A percentile compares a stretch with the other conserved stretches of the same genome.
Evolutionary conservation across 768 basidiomycete genomes (phyloP).

Genomic region (Hericium rajendrae): DNA sequence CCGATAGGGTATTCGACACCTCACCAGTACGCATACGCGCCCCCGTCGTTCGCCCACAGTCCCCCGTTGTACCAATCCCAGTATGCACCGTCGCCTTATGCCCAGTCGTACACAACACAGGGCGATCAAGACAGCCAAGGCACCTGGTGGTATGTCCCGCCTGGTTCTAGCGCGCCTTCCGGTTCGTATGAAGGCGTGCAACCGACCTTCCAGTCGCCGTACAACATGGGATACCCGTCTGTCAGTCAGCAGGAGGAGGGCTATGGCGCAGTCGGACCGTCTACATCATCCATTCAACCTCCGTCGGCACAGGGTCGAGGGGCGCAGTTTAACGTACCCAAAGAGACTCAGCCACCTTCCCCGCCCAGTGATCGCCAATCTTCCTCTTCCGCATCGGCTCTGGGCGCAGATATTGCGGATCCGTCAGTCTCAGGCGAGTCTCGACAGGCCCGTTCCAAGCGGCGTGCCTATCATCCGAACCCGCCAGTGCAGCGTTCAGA

Average conservation of each 20-base stretch:
- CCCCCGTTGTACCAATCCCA: constrained; percentile 31
- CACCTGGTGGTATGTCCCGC: constrained; percentile 44
- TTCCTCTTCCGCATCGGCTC: background rate
- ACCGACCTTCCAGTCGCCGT: constrained; percentile 25
- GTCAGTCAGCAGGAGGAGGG: background rate
- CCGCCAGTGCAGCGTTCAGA: constrained; percentile 70
- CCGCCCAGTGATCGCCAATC: background rate
- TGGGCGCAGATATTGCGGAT: constrained; percentile 3
- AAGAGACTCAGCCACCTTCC: background rate
- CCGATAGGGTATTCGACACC: constrained; percentile 21
- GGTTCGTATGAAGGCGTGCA: constrained; percentile 20
- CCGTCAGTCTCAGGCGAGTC: background rate
- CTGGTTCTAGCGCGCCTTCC: background rate
- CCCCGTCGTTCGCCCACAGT: constrained; percentile 22
- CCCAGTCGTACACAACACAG: constrained; percentile 19
- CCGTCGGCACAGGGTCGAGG: background rate
- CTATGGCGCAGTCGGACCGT: constrained; percentile 7
- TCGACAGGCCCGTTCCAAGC: constrained; percentile 16
- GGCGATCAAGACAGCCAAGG: constrained; percentile 32
- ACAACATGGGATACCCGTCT: constrained; percentile 23
- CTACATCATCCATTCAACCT: background rate
- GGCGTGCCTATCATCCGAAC: constrained; percentile 59
- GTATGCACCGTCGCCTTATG: constrained; percentile 27
- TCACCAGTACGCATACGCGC: constrained; percentile 29
- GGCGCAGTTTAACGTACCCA: background rate